phyloP scores from a whole-genome alignment of 371 early-diverging fungal species.

The Entomophthora muscae region DNA sequence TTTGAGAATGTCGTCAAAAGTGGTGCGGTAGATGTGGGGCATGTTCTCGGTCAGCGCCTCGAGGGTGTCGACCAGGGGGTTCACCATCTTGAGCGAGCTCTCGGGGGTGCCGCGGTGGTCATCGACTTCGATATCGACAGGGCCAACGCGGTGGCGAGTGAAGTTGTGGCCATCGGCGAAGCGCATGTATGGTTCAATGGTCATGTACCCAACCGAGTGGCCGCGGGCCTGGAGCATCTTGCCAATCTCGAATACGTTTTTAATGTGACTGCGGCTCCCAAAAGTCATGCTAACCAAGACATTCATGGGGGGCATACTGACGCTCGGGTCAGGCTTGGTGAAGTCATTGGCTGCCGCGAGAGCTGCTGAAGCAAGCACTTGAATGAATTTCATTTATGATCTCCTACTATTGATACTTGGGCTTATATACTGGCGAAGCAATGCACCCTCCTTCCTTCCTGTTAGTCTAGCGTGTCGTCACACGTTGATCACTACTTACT shows the following conservation, averaged over 20 bases:
- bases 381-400: no score
- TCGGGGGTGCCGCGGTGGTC: not conserved
- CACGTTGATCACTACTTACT: no score
- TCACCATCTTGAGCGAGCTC: not conserved
- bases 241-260: no score
- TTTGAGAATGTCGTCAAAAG: not conserved
- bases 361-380: no score
- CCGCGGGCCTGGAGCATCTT: not conserved
- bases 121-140: not conserved
- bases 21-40: not conserved
- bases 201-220: not conserved
- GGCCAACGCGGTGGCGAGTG: not conserved
- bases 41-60: not conserved
- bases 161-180: not conserved
- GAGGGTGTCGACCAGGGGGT: not conserved
- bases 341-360: no score
- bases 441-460: no score
- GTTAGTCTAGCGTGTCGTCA: no score
- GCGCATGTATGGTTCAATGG: not conserved
- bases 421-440: no score
- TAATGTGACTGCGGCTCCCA: no score
- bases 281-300: not conserved
- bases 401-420: no score
- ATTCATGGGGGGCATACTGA: not conserved
- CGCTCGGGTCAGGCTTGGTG: not conserved